Evolutionary conservation across 805 yeast species (phyloP).

Genomic region (Saccharomycopsis microspora): DNA sequence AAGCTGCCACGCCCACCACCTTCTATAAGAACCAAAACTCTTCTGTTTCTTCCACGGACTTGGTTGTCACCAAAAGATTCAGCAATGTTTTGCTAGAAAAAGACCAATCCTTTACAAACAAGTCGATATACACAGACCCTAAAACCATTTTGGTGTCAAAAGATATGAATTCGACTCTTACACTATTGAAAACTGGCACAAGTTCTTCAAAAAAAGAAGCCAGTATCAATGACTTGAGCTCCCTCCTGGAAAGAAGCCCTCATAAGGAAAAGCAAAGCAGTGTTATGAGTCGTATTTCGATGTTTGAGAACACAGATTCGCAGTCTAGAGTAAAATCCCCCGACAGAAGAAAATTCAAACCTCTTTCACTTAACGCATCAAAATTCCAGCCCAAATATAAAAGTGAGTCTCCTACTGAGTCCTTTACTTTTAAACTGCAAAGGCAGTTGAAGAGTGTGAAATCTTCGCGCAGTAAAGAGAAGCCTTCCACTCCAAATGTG

Average conservation of each 20-base stretch:
- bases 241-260: background rate
- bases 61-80: conserved; percentile 10
- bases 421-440: conserved; percentile 1
- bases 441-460: background rate
- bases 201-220: background rate
- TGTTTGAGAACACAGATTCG: conserved; percentile 4
- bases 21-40: conserved; percentile 10
- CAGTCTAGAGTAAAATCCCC: background rate
- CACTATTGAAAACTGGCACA: too few species aligned
- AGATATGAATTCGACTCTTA: background rate
- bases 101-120: background rate
- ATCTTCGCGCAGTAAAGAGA: background rate
- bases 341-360: background rate
- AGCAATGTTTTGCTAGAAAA: conserved; percentile 2
- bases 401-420: background rate
- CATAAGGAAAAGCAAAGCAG: background rate
- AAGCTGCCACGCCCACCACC: background rate
- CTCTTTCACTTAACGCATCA: background rate
- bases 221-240: background rate
- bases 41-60: conserved; percentile 12
- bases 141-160: background rate
- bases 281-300: conserved; percentile 1
- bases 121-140: background rate
- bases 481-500: background rate
- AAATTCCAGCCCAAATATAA: background rate